A percentile compares a stretch with the other conserved stretches of the same genome.
Evolutionary conservation across 2,329 filamentous ascomycete species (phyloP).

Genomic region (Fusarium sp.): DNA sequence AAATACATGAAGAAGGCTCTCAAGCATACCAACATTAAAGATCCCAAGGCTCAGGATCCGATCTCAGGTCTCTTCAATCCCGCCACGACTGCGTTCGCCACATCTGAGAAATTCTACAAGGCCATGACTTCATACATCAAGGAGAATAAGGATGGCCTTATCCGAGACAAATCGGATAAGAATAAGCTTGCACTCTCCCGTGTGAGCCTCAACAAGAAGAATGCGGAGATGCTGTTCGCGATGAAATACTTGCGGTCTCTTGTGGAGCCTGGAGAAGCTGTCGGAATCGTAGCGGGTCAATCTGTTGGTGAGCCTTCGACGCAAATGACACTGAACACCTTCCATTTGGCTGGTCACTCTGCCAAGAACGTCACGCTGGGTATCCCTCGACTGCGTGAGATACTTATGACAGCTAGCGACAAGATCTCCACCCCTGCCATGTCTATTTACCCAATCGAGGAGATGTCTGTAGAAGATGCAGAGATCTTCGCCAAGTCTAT

Average conservation of each 20-base stretch:
- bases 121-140: slow-evolving; percentile 82
- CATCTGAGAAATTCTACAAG: slow-evolving; percentile 86
- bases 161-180: slow-evolving; percentile 58
- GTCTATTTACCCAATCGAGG: slow-evolving; percentile 81
- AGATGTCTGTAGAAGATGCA: slow-evolving; percentile 74
- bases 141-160: slow-evolving; percentile 72
- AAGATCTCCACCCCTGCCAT: slow-evolving; percentile 91
- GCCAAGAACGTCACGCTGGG: slow-evolving; percentile 98
- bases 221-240: slow-evolving; percentile 84
- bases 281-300: slow-evolving; percentile 96
- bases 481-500: slow-evolving; percentile 92
- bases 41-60: slow-evolving; percentile 75
- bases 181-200: slow-evolving; percentile 39
- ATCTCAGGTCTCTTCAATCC: slow-evolving; percentile 79
- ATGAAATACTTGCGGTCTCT: slow-evolving; percentile 93
- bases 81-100: slow-evolving; percentile 82
- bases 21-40: slow-evolving; percentile 72
- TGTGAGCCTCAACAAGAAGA: slow-evolving; percentile 70
- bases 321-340: slow-evolving; percentile 99
- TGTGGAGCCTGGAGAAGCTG: slow-evolving; percentile 94
- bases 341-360: slow-evolving; percentile 98
- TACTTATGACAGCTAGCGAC: slow-evolving; percentile 95
- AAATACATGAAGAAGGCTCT: slow-evolving; percentile 85
- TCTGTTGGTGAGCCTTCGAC: slow-evolving; percentile 97
- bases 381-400: slow-evolving; percentile 97